Evolutionary conservation across 2,329 filamentous ascomycete species (phyloP).

Genomic region (Paecilomyces sp.): DNA sequence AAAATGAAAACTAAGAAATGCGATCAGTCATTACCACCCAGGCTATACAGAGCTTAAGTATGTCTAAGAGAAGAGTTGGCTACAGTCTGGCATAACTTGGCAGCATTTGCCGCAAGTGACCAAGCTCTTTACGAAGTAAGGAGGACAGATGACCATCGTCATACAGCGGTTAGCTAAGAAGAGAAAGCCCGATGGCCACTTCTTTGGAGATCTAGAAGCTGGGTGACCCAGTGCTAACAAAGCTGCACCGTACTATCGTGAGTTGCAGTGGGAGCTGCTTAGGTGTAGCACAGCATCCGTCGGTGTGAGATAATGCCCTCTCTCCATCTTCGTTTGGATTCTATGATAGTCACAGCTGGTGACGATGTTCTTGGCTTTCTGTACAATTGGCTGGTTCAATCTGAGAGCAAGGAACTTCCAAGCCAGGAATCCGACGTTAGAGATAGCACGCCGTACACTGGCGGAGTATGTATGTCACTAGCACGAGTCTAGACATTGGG

Average conservation of each 20-base stretch:
- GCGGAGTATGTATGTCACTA: background rate
- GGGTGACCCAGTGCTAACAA: background rate
- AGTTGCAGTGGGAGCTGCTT: background rate
- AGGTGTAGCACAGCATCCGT: background rate
- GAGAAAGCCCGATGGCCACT: background rate
- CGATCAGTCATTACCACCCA: background rate
- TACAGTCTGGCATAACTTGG: background rate
- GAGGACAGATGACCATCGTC: background rate
- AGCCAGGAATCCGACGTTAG: background rate
- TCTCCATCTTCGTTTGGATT: background rate
- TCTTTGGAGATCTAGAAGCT: background rate
- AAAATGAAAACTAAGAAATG: background rate
- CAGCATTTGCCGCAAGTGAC: background rate
- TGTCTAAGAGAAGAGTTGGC: background rate
- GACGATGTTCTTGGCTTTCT: background rate
- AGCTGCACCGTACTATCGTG: background rate
- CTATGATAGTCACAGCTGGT: background rate
- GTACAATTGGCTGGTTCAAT: background rate
- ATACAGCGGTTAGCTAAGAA: background rate
- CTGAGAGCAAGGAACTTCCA: background rate
- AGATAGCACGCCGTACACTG: background rate
- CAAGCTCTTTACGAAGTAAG: background rate
- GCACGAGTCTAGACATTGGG: constrained; percentile 65
- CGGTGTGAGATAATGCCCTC: background rate
- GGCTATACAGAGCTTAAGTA: background rate